Base-by-base conservation (phyloP, 108 stramenopile genomes). In the Chaetoceros muelleri region DNA sequence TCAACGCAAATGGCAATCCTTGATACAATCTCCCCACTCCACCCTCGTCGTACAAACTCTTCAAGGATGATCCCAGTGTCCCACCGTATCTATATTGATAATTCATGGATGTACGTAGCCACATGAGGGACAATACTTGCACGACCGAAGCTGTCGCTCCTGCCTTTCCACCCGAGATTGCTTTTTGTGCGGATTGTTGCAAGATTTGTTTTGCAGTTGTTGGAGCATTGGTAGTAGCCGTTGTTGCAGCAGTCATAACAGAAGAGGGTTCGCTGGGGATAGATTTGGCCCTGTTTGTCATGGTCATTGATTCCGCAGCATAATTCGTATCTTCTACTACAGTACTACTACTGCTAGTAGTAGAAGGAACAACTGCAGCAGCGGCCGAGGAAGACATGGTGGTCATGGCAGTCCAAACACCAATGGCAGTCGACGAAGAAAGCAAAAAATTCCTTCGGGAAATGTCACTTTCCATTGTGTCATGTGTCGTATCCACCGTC, bases 41-140 rank as follows among this genome's bases (percentile, higher is more conserved):
- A 10, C 96, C 96, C 53, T 97, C 91, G 0, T 61, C 46, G 77
- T 93, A 97, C 46, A 97, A 53, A 50, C 68, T 66, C 30, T 80
- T 65, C 10, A 95, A 59, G n/a, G 78, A 76, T 8, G 66, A 60
- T 20, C 19, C 29, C 17, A 90, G 60, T 30, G 72, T 72, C 19
- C 88, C 88, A 21, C 88, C 88, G 58, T 84, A 84, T 24, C 84
- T 70, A 72, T 90, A 90, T 57, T 90, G 88, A 50, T 82, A 80
- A 60, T 90, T 95, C 78, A 95, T 90, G 40, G 82, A 66, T 0
- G 98, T 99, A 17, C 98, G 74, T 30, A 99, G 57, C 98, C 98
- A 99, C 98, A 99, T 99, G 48, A 99, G 78, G 27, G 76, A 70
- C 46, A 69, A 57, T 18, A 98, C 98, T 71, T 95, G 90, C 22